These are phyloP conservation scores for Penicillium brasilianum DNA, from an alignment of 2,329 filamentous ascomycete genomes.

Conservation along the genomic window DNA sequence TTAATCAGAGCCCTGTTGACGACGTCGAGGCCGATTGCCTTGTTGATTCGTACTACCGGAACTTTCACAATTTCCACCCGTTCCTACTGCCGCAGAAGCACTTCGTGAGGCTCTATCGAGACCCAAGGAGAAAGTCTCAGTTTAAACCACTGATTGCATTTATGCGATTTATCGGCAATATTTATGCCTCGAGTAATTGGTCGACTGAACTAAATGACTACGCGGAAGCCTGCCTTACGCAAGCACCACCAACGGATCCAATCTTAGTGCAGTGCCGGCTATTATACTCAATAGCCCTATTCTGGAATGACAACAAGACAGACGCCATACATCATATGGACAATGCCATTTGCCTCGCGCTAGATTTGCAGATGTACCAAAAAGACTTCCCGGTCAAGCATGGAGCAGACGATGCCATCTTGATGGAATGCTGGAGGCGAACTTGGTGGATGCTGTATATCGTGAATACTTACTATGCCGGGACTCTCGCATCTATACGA, in stretches of 20 bases:
- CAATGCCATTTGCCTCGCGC: constrained; percentile 26
- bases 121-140: constrained; percentile 15
- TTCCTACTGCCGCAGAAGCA: constrained; percentile 33
- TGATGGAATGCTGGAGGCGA: constrained; percentile 53
- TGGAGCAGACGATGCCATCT: constrained; percentile 55
- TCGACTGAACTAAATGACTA: constrained; percentile 23
- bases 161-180: constrained; percentile 39
- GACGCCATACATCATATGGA: constrained; percentile 28
- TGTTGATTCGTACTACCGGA: constrained; percentile 37
- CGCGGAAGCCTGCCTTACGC: constrained; percentile 19
- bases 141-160: constrained; percentile 32
- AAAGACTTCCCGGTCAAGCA: constrained; percentile 50
- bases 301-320: constrained; percentile 32
- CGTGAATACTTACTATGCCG: constrained; percentile 78
- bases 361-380: constrained; percentile 32
- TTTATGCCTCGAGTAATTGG: constrained; percentile 29
- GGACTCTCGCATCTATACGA: constrained; percentile 50
- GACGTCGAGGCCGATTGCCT: too few relatives aligned
- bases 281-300: constrained; percentile 35
- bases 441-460: constrained; percentile 59
- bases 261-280: constrained; percentile 33
- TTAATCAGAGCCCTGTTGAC: too few relatives aligned
- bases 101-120: constrained; percentile 21
- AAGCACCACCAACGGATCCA: constrained; percentile 22
- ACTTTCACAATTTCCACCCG: constrained; percentile 40